Conservation (phyloP, 139 green algal species). For the Picochlorum sp. region DNA sequence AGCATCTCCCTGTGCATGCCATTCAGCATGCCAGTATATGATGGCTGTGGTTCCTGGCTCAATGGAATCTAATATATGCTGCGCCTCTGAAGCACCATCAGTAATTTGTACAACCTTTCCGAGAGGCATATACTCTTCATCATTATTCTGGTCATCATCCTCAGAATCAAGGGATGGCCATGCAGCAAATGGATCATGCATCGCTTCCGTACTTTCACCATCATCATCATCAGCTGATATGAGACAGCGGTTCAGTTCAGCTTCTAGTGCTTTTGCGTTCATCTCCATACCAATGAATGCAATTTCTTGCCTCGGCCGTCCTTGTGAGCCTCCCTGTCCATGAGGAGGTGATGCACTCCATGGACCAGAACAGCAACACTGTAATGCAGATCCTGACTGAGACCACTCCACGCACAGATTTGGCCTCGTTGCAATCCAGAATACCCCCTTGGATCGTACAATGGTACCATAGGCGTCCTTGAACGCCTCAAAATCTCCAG, state of each 20-base stretch:
- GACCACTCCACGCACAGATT: constrained; percentile 63
- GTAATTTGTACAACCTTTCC: constrained; percentile 32
- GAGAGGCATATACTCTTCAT: constrained; percentile 9
- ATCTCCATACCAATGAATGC: constrained; percentile 69
- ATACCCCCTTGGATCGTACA: constrained; percentile 66
- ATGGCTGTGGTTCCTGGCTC: constrained; percentile 12
- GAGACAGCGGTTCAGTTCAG: constrained; percentile 57
- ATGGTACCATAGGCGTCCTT: constrained; percentile 27
- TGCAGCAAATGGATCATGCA: constrained; percentile 42
- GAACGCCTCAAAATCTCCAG: not conserved
- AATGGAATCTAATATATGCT: constrained; percentile 31
- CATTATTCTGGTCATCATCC: constrained; percentile 14
- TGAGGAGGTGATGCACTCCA: constrained; percentile 54
- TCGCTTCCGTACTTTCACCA: constrained; percentile 4
- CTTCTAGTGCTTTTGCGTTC: constrained; percentile 30
- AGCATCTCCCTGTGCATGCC: constrained; percentile 21
- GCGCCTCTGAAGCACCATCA: constrained; percentile 40
- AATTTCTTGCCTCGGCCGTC: constrained; percentile 51
- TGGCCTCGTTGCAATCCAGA: constrained; percentile 52
- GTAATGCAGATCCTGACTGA: constrained; percentile 47
- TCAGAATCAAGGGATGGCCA: constrained; percentile 43
- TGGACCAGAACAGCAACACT: constrained; percentile 47
- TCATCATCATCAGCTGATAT: constrained; percentile 17
- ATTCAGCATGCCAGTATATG: constrained; percentile 52
- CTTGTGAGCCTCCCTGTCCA: constrained; percentile 25